Conservation (phyloP, 164 flowering plant genomes). For the Vitis rotundifolia region DNA sequence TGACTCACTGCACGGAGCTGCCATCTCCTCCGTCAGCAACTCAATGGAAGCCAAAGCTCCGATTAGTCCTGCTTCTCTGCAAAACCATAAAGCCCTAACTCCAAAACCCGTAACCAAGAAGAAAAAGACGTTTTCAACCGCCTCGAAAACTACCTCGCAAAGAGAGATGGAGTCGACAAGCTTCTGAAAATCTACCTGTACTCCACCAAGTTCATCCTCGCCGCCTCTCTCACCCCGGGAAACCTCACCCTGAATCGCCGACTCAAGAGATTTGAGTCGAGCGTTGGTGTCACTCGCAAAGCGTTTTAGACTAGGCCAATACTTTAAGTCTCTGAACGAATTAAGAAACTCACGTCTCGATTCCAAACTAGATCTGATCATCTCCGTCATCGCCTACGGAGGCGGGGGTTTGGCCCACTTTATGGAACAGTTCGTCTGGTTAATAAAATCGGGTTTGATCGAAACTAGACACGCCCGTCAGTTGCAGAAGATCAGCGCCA, state of each 20-base stretch:
- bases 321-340: conserved; percentile 83
- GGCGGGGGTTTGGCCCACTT: conserved; percentile 85
- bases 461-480: conserved; percentile 33
- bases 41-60: conserved; percentile 21
- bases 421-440: conserved; percentile 83
- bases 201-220: conserved; percentile 79
- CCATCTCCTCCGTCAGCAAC: background rate
- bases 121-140: conserved; percentile 62
- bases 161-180: conserved; percentile 95
- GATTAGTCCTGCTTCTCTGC: background rate
- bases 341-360: conserved; percentile 32
- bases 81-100: conserved; percentile 4
- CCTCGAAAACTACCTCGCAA: conserved; percentile 77
- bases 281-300: conserved; percentile 84
- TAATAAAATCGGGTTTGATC: conserved; percentile 75
- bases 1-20: too few species aligned
- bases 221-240: conserved; percentile 55
- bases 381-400: conserved; percentile 68
- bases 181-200: conserved; percentile 90
- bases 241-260: conserved; percentile 34
- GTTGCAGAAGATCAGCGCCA: conserved; percentile 69
- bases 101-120: conserved; percentile 11
- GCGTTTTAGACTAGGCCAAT: conserved; percentile 93
- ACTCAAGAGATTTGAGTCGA: conserved; percentile 76
- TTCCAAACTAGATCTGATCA: conserved; percentile 32